Conservation (phyloP, 176 grass and related monocot genomes). For the Triticum timopheevii region DNA sequence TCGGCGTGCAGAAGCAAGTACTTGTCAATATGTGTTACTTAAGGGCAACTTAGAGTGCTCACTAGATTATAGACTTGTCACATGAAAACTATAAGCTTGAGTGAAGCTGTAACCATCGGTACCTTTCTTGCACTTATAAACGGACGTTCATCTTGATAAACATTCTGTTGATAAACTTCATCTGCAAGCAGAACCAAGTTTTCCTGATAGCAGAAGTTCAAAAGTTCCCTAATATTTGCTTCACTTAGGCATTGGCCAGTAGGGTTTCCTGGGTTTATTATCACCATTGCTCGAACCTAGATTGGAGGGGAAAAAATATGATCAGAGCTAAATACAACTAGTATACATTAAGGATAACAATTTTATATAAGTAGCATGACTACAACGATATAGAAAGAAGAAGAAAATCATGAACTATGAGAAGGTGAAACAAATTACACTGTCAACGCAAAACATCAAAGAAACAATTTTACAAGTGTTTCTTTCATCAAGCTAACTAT, state of each 20-base stretch:
- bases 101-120: slow-evolving; percentile 6
- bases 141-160: slow-evolving; percentile 91
- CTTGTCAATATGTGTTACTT: slow-evolving; percentile 11
- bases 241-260: slow-evolving; percentile 98
- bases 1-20: neutral
- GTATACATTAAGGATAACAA: neutral
- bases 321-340: neutral
- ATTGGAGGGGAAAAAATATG: neutral
- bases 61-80: neutral
- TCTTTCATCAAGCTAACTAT: neutral
- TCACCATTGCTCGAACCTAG: slow-evolving; percentile 97
- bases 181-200: slow-evolving; percentile 91
- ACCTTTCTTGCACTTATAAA: slow-evolving; percentile 98
- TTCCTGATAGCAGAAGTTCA: slow-evolving; percentile 84
- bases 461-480: neutral
- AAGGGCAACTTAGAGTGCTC: neutral
- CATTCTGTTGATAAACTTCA: slow-evolving; percentile 99
- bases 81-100: slow-evolving; percentile 27
- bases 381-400: neutral
- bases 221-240: slow-evolving; percentile 75
- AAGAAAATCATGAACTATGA: neutral
- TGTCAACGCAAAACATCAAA: slow-evolving; percentile 12
- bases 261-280: slow-evolving; percentile 99
- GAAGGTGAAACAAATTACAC: neutral
- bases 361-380: neutral